Evolutionary conservation across 805 yeast species (phyloP).

Genomic region (Saturnispora quitensis): DNA sequence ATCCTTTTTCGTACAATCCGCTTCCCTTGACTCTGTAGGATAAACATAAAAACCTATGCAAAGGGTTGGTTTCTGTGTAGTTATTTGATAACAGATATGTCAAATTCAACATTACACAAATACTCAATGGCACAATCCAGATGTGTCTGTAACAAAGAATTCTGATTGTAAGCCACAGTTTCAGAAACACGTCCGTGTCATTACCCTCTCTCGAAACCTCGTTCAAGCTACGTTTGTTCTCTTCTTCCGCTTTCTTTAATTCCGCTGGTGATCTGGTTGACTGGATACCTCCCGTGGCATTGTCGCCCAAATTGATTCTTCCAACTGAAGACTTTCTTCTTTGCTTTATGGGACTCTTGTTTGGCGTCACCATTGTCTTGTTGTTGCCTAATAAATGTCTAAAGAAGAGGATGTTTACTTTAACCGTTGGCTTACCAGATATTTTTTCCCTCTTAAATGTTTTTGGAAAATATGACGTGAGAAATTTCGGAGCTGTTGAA

Average conservation of each 20-base stretch:
- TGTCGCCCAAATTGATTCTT: conserved; percentile 65
- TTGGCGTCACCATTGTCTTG: not conserved
- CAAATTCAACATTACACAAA: conserved; percentile 33
- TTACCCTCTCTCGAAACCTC: conserved; percentile 20
- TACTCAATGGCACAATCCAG: conserved; percentile 61
- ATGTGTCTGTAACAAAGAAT: conserved; percentile 54
- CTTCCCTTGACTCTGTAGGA: conserved; percentile 57
- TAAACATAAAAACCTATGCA: conserved; percentile 54
- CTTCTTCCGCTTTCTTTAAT: conserved; percentile 32
- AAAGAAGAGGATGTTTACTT: not conserved
- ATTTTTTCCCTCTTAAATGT: not conserved
- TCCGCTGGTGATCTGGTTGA: conserved; percentile 48
- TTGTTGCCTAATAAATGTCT: not conserved
- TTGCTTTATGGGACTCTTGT: conserved; percentile 3
- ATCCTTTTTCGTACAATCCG: conserved; percentile 77
- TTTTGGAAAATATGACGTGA: not conserved
- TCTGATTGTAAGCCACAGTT: conserved; percentile 47
- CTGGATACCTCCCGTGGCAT: conserved; percentile 52
- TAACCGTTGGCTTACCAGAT: not conserved
- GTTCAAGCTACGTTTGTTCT: conserved; percentile 25
- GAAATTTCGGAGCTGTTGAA: not conserved
- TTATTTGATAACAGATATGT: conserved; percentile 50
- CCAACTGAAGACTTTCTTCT: conserved; percentile 57
- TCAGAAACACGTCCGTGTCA: conserved; percentile 46
- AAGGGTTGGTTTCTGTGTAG: conserved; percentile 47